phyloP scores from a whole-genome alignment of 2,329 filamentous ascomycete species.

The Pestalotiopsis sp. region DNA sequence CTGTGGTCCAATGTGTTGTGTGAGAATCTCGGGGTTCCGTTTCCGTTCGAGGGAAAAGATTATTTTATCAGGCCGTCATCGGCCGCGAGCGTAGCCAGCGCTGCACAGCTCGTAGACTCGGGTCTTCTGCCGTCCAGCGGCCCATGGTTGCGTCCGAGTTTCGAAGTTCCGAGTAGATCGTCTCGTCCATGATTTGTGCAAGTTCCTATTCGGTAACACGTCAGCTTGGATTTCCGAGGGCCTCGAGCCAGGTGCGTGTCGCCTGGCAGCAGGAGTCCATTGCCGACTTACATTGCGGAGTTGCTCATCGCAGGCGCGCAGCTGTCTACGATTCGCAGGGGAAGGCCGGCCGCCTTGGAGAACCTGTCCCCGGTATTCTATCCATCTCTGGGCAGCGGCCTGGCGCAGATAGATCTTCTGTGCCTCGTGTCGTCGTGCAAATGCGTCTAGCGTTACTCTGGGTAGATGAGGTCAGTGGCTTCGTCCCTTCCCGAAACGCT shows the following conservation, averaged over 20 bases:
- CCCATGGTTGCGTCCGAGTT: slow-evolving; percentile 55
- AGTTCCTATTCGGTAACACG: slow-evolving; percentile 49
- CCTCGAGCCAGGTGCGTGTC: background rate
- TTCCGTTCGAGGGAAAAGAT: background rate
- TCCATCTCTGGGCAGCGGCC: slow-evolving; percentile 61
- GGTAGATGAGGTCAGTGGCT: slow-evolving; percentile 1
- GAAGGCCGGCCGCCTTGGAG: slow-evolving; percentile 54
- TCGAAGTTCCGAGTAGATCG: slow-evolving; percentile 58
- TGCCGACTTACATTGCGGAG: slow-evolving; percentile 53
- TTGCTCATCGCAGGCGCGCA: slow-evolving; percentile 58
- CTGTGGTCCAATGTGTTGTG: background rate
- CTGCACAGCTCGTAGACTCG: slow-evolving; percentile 57
- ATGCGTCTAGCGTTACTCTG: slow-evolving; percentile 63
- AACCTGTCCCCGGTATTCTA: slow-evolving; percentile 55
- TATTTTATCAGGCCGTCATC: slow-evolving; percentile 25
- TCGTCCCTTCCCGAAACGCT: background rate
- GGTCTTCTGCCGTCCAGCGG: slow-evolving; percentile 67
- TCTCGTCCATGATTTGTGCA: slow-evolving; percentile 59
- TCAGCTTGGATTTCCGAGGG: background rate
- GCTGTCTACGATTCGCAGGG: slow-evolving; percentile 48
- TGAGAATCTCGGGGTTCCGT: background rate
- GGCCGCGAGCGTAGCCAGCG: slow-evolving; percentile 58
- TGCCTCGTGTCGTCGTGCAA: slow-evolving; percentile 62
- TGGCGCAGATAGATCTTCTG: slow-evolving; percentile 69
- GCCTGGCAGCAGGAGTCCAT: background rate